Percentiles rank a stretch among this genome's conserved stretches.
Conservation (phyloP, 768 basidiomycete genomes). For the Calvatia gigantea region DNA sequence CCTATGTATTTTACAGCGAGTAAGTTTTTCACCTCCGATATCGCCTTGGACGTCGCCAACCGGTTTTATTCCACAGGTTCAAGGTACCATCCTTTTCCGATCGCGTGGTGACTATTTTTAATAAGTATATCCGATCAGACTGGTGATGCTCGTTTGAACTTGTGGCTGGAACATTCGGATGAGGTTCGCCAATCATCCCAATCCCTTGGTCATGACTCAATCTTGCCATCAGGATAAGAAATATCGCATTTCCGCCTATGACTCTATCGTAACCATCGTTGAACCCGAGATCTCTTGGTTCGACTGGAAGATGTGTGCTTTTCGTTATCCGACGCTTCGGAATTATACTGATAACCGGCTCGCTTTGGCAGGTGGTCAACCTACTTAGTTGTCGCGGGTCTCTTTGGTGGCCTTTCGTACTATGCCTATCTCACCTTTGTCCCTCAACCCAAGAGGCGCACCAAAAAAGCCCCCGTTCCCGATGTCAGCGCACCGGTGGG, state of each 20-base stretch:
- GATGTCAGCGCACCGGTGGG: slow-evolving; percentile 53
- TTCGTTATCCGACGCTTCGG: neutral
- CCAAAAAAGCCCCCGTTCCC: slow-evolving; percentile 37
- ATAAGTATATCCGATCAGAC: slow-evolving; percentile 40
- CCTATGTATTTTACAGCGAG: slow-evolving; percentile 81
- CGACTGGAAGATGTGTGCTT: slow-evolving; percentile 73
- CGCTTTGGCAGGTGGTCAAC: slow-evolving; percentile 53
- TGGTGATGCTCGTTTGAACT: slow-evolving; percentile 66
- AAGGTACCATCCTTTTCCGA: slow-evolving; percentile 39
- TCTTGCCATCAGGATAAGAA: slow-evolving; percentile 41
- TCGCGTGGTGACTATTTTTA: neutral
- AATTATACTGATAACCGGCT: neutral
- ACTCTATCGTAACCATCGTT: slow-evolving; percentile 73
- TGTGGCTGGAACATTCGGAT: slow-evolving; percentile 71
- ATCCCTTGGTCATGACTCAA: neutral
- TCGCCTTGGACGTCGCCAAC: slow-evolving; percentile 9
- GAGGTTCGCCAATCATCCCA: slow-evolving; percentile 42
- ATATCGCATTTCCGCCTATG: slow-evolving; percentile 66
- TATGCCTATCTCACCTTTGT: slow-evolving; percentile 62
- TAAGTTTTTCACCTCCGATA: slow-evolving; percentile 33
- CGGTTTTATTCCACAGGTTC: slow-evolving; percentile 41
- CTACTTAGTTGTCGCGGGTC: slow-evolving; percentile 63
- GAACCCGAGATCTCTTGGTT: slow-evolving; percentile 77
- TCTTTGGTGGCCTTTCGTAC: slow-evolving; percentile 63
- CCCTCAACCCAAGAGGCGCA: slow-evolving; percentile 60